Base-by-base conservation (phyloP, 306 rosid genomes). In the Luffa aegyptiaca region DNA sequence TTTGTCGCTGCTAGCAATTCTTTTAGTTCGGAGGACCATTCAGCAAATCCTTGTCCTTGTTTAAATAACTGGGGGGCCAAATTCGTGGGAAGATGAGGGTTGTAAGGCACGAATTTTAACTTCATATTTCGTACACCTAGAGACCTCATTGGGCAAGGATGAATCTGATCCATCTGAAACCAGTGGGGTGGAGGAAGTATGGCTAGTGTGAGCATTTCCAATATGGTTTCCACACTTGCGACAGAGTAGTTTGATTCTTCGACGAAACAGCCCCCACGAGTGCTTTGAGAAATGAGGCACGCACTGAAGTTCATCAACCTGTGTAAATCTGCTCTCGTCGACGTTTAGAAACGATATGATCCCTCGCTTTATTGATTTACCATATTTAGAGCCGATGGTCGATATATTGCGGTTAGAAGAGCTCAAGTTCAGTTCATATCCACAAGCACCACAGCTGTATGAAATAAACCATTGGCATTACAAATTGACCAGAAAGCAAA, bases 371-470 rank as follows among this genome's bases (percentile, higher is more conserved):
- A 92, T 95, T 35, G 97, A 92, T 80, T 92, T 95, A 39, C 91
- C 95, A 8, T 95, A 92, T 84, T 91, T 91, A 10, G 97, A 95
- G 80, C 92, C 95, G 4, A 95, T 83, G n/a, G 83, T 82, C 37
- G 97, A 79, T 35, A 80, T 92, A 79, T 92, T 92, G 84, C 97
- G 82, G 80, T 91, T 80, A 9, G 88, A 84, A 48, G 98, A 95
- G 41, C 90, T 88, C 65, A 95, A 89, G 83, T 95, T 92, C 18
- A 95, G 89, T 70, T 88, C 97, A 63, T 92, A 95, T 5, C 97
- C 97, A 79, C 98, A 95, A 26, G 79, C 61, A 4, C 98, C 98
- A 80, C 98, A 94, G 76, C 98, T 94, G 94, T 79, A 88, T 51
- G 31, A 79, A 80, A 48, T 55, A 81, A 57, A 62, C 10, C 53